These are phyloP conservation scores for Hemileccinum impolitum DNA, from an alignment of 768 basidiomycete species.

Conservation along the genomic window DNA sequence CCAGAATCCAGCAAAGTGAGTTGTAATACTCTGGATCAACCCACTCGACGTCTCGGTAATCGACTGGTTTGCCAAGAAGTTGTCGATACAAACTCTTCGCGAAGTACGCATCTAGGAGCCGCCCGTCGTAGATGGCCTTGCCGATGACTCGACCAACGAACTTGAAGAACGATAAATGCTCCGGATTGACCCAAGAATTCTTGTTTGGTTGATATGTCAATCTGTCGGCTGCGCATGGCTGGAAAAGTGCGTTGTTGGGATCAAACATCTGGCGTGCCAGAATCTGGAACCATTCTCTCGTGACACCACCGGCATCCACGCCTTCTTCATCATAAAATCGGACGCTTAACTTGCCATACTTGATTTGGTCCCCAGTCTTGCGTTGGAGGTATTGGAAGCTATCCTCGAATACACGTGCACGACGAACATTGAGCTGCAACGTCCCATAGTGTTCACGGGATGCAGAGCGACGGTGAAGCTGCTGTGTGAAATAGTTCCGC, in stretches of 20 bases:
- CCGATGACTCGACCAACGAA: constrained; percentile 98
- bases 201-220: constrained; percentile 96
- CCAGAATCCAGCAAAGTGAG: constrained; percentile 95
- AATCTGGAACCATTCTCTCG: constrained; percentile 98
- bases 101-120: constrained; percentile 96
- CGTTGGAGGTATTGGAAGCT: constrained; percentile 91
- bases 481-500: constrained; percentile 92
- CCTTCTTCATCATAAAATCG: constrained; percentile 98
- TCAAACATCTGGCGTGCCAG: constrained; percentile 99
- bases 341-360: constrained; percentile 94
- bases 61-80: constrained; percentile 88
- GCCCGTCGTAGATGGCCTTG: constrained; percentile 95
- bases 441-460: constrained; percentile 79
- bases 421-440: constrained; percentile 83
- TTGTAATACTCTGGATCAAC: constrained; percentile 99
- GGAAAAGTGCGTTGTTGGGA: constrained; percentile 96
- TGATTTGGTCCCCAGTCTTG: constrained; percentile 93
- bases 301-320: constrained; percentile 97
- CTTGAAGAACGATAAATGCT: constrained; percentile 97
- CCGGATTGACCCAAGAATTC: constrained; percentile 90
- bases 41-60: constrained; percentile 96
- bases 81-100: constrained; percentile 96
- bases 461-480: constrained; percentile 80
- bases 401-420: constrained; percentile 94
- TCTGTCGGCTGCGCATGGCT: constrained; percentile 93